Evolutionary conservation across 257 asterid species (phyloP), one percentile per base, ranked within the genome.

Genomic region (Leptodermis oblonga): DNA sequence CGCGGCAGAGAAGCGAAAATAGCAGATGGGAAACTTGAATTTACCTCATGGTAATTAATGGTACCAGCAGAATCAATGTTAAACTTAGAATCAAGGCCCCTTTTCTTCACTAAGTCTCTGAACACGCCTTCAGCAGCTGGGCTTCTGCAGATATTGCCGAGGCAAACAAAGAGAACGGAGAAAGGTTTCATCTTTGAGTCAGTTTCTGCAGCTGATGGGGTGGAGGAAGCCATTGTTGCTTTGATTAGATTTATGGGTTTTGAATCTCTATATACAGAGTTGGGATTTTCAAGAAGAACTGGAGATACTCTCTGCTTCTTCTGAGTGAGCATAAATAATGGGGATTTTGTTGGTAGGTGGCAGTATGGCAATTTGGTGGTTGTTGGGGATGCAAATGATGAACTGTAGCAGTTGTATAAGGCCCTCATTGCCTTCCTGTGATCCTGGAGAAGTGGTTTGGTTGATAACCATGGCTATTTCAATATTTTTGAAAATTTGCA

Each of bases 111-210:
- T 31, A 90, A 84, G 75, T 93, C 87, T 0, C 81, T 74, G 82
- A 93, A 93, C 17, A 93, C 97, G 49, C 92, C 98, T 69, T 93
- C 97, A 15, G 97, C 98, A 23, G 98, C 98, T n/a, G 98, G 97
- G 79, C 95, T 93, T 78, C 98, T 83, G 54, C 98, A 90, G 28
- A 94, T 94, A 81, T 94, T 94, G 13, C 99, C 99, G 33, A 94
- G 97, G 81, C 99, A 94, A 25, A 94, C 96, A 66, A 94, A 94
- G 9, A 90, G 82, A 20, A 88, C 96, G 0, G 96, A 82, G 28
- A 87, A 85, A 31, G 95, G 89, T 71, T 86, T 85, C 52, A 81
- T 45, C 70, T 66, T 74, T 67, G 79, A 15, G 18, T 56, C 65
- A 43, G 53, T 78, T 62, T 70, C 80, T 13, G 82, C 36, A 45